These are phyloP conservation scores for Helminthosporium solani DNA, from an alignment of 2,329 filamentous ascomycete species.

Conservation along the genomic window DNA sequence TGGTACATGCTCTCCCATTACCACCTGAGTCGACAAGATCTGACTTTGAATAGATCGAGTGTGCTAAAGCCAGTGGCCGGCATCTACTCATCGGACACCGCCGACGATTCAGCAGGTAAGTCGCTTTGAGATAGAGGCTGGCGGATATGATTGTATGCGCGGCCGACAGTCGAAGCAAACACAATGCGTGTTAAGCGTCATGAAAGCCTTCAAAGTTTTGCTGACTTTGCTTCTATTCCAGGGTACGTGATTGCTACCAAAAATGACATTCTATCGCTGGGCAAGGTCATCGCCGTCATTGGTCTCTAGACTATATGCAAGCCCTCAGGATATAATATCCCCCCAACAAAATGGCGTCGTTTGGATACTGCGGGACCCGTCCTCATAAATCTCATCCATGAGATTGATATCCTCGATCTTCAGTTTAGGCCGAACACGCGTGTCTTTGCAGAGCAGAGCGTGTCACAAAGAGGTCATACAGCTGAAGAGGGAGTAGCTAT, in stretches of 20 bases:
- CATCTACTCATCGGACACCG: constrained; percentile 60
- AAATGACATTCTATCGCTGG: constrained; percentile 48
- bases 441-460: constrained; percentile 53
- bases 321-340: constrained; percentile 53
- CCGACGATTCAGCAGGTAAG: constrained; percentile 56
- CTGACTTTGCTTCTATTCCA: too few species aligned
- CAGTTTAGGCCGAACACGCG: constrained; percentile 55
- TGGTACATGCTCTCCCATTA: constrained; percentile 19
- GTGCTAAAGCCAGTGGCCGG: constrained; percentile 26
- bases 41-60: constrained; percentile 15
- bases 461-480: constrained; percentile 48
- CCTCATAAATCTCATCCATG: constrained; percentile 62
- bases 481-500: constrained; percentile 60
- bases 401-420: constrained; percentile 60
- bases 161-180: too few species aligned
- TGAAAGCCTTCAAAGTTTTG: too few species aligned
- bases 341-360: constrained; percentile 52
- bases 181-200: too few species aligned
- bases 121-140: too few species aligned
- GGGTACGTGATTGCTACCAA: constrained; percentile 54
- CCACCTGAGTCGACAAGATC: not conserved
- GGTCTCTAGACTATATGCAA: constrained; percentile 59
- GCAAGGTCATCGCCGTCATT: constrained; percentile 53
- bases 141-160: too few species aligned
- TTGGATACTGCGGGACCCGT: constrained; percentile 50